Base-by-base conservation (phyloP, 257 asterid species). In the Leonotis leonurus region DNA sequence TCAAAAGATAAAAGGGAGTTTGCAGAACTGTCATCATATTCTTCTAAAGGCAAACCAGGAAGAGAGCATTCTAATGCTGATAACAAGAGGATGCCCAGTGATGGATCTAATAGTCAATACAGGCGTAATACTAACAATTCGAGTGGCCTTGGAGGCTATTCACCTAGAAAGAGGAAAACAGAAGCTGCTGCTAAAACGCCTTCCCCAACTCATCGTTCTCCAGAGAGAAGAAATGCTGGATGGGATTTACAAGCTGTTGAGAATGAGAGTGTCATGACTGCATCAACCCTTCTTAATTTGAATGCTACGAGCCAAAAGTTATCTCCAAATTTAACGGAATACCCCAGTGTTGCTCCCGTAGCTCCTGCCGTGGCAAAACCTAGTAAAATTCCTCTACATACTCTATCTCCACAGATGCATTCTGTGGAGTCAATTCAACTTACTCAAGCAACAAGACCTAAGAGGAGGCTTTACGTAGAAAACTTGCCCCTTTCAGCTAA, bases 91-190 rank as follows among this genome's bases (percentile, higher is more conserved):
- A 68, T 72, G 64, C 63, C 89, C 16, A 75, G 65, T 61, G 78
- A 81, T 74, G 90, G 85, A 64, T 72, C 95, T 45, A 81, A 68
- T 73, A 74, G 75, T 64, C 93, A 81, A 22, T 64, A 78, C 67
- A 73, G 80, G 66, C 81, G 84, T 41, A 78, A 76, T 65, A 60
- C 75, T 61, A 94, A 62, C 24, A 52, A 83, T 69, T 75, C 90
- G 41, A 93, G 96, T 77, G 92, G 97, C 63, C 97, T 85, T 56
- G 99, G 99, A 62, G 99, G 99, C 72, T 93, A 89, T 82, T 93
- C 99, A 49, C 99, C 99, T n/a, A 79, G 99, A 77, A 93, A 87
- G 86, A 85, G 96, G 72, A 93, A 84, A 83, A 71, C 87, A 3
- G 95, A 79, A 24, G 83, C 97, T 73, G 96, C 85, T 72, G 84